Conservation (phyloP, 1,284 basidiomycete species). For the Gomphus sp. region DNA sequence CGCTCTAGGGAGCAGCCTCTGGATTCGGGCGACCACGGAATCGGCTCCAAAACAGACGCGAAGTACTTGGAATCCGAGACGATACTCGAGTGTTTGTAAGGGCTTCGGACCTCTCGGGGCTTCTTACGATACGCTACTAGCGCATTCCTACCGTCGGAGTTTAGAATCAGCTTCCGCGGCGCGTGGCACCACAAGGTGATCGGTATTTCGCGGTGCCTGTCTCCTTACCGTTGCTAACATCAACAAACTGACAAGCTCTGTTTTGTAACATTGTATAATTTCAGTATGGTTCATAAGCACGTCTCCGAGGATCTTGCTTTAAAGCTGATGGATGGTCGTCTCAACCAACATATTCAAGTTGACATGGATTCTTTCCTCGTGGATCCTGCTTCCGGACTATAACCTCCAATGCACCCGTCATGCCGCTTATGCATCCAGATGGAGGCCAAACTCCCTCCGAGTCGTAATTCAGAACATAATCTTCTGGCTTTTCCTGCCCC, state of each 20-base stretch:
- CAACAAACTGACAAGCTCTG: slow-evolving; percentile 2
- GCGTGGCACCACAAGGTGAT: background rate
- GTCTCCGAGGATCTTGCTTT: background rate
- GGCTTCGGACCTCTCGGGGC: background rate
- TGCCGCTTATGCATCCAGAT: too few species aligned
- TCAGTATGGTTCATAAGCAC: background rate
- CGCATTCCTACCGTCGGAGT: background rate
- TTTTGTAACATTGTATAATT: background rate
- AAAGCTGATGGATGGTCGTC: background rate
- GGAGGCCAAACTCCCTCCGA: too few species aligned
- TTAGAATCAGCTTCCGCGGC: background rate
- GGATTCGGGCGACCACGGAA: too few species aligned
- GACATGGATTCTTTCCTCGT: background rate
- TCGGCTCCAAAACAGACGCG: too few species aligned
- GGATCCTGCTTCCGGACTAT: background rate
- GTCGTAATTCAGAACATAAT: too few species aligned
- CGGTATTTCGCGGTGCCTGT: slow-evolving; percentile 1
- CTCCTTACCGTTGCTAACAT: background rate
- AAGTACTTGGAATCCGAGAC: too few species aligned
- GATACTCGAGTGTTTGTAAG: background rate
- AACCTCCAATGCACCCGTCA: background rate
- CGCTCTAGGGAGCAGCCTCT: too few species aligned
- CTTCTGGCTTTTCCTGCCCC: background rate
- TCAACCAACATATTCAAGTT: background rate
- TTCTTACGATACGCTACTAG: background rate